phyloP scores from a whole-genome alignment of 2,329 filamentous ascomycete species.

The Penicillium sp. region DNA sequence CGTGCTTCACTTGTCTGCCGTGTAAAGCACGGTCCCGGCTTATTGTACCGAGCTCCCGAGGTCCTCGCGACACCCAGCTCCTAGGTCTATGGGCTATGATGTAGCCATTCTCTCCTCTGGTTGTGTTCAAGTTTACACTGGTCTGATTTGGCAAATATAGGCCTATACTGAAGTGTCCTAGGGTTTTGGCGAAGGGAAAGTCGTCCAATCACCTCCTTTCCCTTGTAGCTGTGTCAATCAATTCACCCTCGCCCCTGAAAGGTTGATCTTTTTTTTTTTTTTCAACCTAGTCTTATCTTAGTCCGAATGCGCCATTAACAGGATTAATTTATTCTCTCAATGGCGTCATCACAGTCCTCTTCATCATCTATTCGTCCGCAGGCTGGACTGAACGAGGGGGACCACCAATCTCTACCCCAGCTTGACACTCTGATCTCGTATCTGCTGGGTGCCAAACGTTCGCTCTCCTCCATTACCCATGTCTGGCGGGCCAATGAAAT shows the following conservation, averaged over 20 bases:
- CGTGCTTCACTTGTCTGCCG: not conserved
- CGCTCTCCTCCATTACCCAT: constrained; percentile 70
- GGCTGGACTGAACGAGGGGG: constrained; percentile 7
- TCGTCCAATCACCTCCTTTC: not conserved
- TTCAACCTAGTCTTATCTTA: not conserved
- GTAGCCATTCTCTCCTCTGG: not conserved
- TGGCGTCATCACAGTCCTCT: constrained; percentile 29
- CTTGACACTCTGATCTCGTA: constrained; percentile 75
- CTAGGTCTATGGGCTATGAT: not conserved
- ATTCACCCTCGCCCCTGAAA: not conserved
- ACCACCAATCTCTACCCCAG: constrained; percentile 23
- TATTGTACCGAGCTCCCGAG: not conserved
- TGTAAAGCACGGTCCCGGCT: not conserved
- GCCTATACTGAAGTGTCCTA: not conserved
- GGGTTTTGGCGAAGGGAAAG: not conserved
- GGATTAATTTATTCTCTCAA: constrained; percentile 10
- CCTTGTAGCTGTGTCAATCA: not conserved
- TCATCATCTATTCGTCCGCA: constrained; percentile 16
- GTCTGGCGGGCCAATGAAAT: constrained; percentile 83
- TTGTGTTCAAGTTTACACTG: not conserved
- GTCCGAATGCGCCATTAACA: not conserved
- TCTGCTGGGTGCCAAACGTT: constrained; percentile 77
- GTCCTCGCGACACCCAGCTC: not conserved
- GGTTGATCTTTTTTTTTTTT: not conserved
- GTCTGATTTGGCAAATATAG: not conserved